These are phyloP conservation scores for rapeseed (Brassica napus) DNA, from an alignment of 345 rosid species.

Conservation along the genomic window Da-Ae NC_063446.1:5093001-5093500, in stretches of 20 bases:
- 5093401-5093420: background rate
- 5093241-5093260: background rate
- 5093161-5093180: background rate
- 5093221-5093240: background rate
- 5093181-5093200: background rate
- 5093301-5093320: background rate
- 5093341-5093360: conserved; percentile 20
- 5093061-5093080: conserved; percentile 82
- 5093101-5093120: conserved; percentile 92
- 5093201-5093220: background rate
- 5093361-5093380: conserved; percentile 6
- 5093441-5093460: background rate
- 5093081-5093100: conserved; percentile 95
- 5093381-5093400: background rate
- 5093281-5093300: background rate
- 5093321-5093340: conserved; percentile 30
- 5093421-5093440: background rate
- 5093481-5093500: background rate
- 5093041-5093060: conserved; percentile 61
- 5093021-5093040: conserved; percentile 13
- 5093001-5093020: background rate
- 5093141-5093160: conserved; percentile 88
- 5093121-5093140: conserved; percentile 99
- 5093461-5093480: background rate
- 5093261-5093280: conserved; percentile 2